Evolutionary conservation across 257 asterid species (phyloP).

Genomic region (Perilla frutescens): DNA sequence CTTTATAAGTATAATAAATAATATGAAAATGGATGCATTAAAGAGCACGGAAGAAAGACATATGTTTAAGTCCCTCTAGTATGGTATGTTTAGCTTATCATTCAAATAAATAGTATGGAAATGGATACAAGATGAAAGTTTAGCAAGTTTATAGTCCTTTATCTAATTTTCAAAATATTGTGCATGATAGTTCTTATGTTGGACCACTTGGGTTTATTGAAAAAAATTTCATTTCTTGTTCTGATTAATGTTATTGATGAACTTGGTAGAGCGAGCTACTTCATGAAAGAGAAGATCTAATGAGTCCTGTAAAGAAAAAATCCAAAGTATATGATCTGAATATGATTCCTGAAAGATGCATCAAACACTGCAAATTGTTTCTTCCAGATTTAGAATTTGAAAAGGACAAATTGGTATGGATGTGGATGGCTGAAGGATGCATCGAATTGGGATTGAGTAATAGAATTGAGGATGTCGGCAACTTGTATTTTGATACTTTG

Average conservation of each 20-base stretch:
- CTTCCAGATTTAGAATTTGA: conserved; percentile 45
- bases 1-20: neutral
- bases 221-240: neutral
- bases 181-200: neutral
- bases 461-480: conserved; percentile 47
- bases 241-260: neutral
- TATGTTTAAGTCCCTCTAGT: no score
- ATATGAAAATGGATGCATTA: neutral
- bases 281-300: neutral
- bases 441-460: conserved; percentile 29
- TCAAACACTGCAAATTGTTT: conserved; percentile 42
- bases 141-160: neutral
- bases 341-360: conserved; percentile 30
- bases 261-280: conserved; percentile 18
- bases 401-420: conserved; percentile 42
- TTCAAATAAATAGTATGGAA: no score
- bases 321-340: neutral
- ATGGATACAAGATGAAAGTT: no score
- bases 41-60: no score
- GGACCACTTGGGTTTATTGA: neutral
- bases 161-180: no score
- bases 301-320: conserved; percentile 26
- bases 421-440: conserved; percentile 64
- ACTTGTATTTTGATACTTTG: conserved; percentile 38
- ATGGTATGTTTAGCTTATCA: neutral